Percentiles rank a stretch among this genome's conserved stretches.
phyloP scores from a whole-genome alignment of 1,139 yeast species.

The Geotrichum histeridarum region DNA sequence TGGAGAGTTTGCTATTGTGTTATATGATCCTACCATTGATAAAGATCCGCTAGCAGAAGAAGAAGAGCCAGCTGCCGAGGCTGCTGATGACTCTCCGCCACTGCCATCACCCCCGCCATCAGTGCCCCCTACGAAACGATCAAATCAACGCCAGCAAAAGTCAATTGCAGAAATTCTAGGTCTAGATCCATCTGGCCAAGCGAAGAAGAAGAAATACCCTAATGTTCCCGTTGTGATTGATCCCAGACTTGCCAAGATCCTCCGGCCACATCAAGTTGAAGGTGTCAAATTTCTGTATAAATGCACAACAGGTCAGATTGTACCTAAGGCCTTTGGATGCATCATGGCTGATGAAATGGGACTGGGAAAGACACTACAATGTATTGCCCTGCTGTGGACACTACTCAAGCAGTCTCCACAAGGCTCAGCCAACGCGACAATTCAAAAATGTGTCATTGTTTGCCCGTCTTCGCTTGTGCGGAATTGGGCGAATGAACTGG shows the following conservation, averaged over 20 bases:
- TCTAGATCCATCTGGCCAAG: slow-evolving; percentile 40
- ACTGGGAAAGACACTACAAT: slow-evolving; percentile 90
- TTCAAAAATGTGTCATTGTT: slow-evolving; percentile 85
- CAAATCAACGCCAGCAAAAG: slow-evolving; percentile 44
- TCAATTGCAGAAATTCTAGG: slow-evolving; percentile 82
- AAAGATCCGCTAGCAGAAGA: slow-evolving; percentile 30
- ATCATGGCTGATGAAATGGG: slow-evolving; percentile 99
- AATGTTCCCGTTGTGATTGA: slow-evolving; percentile 96
- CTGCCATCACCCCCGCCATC: slow-evolving; percentile 19
- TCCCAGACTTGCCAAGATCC: slow-evolving; percentile 74
- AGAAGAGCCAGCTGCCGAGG: slow-evolving; percentile 23
- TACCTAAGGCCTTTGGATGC: slow-evolving; percentile 86
- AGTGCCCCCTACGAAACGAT: slow-evolving; percentile 32
- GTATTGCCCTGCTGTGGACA: slow-evolving; percentile 92
- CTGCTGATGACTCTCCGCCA: slow-evolving; percentile 18
- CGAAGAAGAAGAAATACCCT: slow-evolving; percentile 54
- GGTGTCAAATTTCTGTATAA: slow-evolving; percentile 88
- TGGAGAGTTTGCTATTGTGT: slow-evolving; percentile 87
- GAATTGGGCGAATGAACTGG: slow-evolving; percentile 96
- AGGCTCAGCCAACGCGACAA: slow-evolving; percentile 61
- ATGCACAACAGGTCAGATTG: slow-evolving; percentile 85
- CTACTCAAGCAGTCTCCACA: slow-evolving; percentile 83
- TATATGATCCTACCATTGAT: slow-evolving; percentile 92
- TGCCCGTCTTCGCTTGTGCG: slow-evolving; percentile 93
- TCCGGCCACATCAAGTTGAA: slow-evolving; percentile 94